Evolutionary conservation across 2,329 filamentous ascomycete genomes (phyloP), one percentile per base, ranked within the genome.

Genomic region (Tolypocladium pustulatum): DNA sequence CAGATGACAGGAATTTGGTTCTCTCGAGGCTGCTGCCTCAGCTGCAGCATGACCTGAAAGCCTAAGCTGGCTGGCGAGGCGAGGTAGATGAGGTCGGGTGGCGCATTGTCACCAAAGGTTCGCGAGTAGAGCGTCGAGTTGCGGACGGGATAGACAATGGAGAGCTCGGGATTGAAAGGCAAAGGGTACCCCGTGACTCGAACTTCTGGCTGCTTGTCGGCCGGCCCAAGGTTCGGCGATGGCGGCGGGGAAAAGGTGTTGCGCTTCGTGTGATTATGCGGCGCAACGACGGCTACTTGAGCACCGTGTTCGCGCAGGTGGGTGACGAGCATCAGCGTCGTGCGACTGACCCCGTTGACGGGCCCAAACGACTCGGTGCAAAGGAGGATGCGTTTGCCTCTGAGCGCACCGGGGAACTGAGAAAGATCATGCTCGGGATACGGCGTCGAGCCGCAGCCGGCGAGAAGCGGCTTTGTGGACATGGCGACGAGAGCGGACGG

Each of bases 321-420:
- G 67, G 84, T 82, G 57, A 89, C 83, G 56, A 89, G 78, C 76
- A 85, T 88, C 64, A 85, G 75, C 0, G 87, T 89, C 5, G 86
- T 89, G 61, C 85, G 79, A 65, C 83, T 87, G 53, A 89, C 86
- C n/a, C 87, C 86, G 66, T 89, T 89, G 67, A 89, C 84, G 0
- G 86, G 86, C 3, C 86, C 86, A 59, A 88, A 86, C 0, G 85
- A 89, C 68, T 89, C 87, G 17, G 86, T 89, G 61, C 85, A 87
- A 9, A 89, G 78, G 9, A 89, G 72, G 61, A 89, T 78, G 61
- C 80, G 81, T 69, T 84, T 86, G 12, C 82, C 83, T 41, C 75
- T 72, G n/a, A 89, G 76, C 10, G 73, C 66, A 1, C 67, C 49
- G 0, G 80, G 80, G 61, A 82, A 83, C 43, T 69, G 61, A 13